Evolutionary conservation across 2,329 filamentous ascomycete species (phyloP).

Genomic region (Scleromitrula shiraiana): DNA sequence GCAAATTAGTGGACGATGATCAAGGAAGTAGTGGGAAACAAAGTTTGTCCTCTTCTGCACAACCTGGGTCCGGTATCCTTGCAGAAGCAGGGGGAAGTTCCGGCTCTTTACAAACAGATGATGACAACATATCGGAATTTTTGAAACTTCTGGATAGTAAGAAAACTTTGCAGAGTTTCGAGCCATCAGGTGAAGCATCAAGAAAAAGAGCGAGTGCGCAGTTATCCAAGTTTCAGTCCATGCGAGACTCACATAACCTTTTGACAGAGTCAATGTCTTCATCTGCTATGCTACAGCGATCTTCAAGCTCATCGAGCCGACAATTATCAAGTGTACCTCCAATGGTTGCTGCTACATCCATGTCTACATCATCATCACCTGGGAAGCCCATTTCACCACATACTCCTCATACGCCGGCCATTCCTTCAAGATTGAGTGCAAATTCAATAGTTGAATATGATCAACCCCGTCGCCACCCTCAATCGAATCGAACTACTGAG

Average conservation of each 20-base stretch:
- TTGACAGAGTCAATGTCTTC: slow-evolving; percentile 91
- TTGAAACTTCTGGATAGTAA: slow-evolving; percentile 80
- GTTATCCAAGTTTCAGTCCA: slow-evolving; percentile 75
- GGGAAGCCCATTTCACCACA: slow-evolving; percentile 85
- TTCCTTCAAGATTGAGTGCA: slow-evolving; percentile 87
- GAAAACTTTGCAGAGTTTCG: slow-evolving; percentile 78
- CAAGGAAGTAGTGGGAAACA: slow-evolving; percentile 74
- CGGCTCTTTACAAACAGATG: slow-evolving; percentile 64
- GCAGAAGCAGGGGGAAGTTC: slow-evolving; percentile 62
- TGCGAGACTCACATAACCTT: slow-evolving; percentile 82
- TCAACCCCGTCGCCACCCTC: slow-evolving; percentile 23
- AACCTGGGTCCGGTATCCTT: slow-evolving; percentile 72
- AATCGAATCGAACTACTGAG: slow-evolving; percentile 19
- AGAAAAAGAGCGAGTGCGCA: slow-evolving; percentile 72
- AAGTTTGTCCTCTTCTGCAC: slow-evolving; percentile 60
- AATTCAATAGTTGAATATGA: slow-evolving; percentile 73
- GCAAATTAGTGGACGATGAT: slow-evolving; percentile 59
- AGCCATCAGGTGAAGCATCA: slow-evolving; percentile 58
- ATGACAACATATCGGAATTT: slow-evolving; percentile 91
- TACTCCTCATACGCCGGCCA: slow-evolving; percentile 86
- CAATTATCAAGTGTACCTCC: slow-evolving; percentile 53
- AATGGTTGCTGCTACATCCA: slow-evolving; percentile 63
- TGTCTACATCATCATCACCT: slow-evolving; percentile 81
- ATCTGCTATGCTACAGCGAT: slow-evolving; percentile 76
- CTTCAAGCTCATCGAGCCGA: slow-evolving; percentile 63